Conservation (phyloP, 441 rosid genomes). For the Mallotus repandus region DNA sequence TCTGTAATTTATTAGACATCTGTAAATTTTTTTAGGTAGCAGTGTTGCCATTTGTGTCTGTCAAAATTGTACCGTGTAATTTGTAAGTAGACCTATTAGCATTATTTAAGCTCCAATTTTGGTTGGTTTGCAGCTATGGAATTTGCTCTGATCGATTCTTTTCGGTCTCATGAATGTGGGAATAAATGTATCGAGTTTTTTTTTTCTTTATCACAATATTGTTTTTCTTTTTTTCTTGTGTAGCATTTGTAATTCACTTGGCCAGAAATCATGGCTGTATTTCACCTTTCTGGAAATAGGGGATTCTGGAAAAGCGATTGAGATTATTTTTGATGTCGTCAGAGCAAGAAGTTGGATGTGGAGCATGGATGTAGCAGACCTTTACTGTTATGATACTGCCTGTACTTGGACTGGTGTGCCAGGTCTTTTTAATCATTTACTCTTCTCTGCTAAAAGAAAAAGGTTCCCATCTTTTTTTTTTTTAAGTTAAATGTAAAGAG, state of each 20-base stretch:
- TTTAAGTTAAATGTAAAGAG: not conserved
- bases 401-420: not conserved
- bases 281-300: not conserved
- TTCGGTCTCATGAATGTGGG: not conserved
- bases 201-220: too few relatives aligned
- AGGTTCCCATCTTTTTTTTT: not conserved
- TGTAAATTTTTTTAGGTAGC: conserved; percentile 28
- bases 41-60: conserved; percentile 7
- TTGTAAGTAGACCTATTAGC: conserved; percentile 1
- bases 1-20: conserved; percentile 15
- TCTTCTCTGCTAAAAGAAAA: not conserved
- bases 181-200: not conserved
- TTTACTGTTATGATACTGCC: not conserved
- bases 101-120: not conserved
- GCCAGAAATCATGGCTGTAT: not conserved
- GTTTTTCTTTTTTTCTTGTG: not conserved
- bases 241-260: not conserved
- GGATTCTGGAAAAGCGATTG: not conserved
- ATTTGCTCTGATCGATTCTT: too few relatives aligned
- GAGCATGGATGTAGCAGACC: not conserved
- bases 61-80: not conserved
- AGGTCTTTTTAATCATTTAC: not conserved
- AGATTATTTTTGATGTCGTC: not conserved
- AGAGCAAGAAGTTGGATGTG: not conserved
- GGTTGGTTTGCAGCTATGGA: not conserved